These are phyloP conservation scores for Chiua virens DNA, from an alignment of 768 basidiomycete species.

Conservation along the genomic window DNA sequence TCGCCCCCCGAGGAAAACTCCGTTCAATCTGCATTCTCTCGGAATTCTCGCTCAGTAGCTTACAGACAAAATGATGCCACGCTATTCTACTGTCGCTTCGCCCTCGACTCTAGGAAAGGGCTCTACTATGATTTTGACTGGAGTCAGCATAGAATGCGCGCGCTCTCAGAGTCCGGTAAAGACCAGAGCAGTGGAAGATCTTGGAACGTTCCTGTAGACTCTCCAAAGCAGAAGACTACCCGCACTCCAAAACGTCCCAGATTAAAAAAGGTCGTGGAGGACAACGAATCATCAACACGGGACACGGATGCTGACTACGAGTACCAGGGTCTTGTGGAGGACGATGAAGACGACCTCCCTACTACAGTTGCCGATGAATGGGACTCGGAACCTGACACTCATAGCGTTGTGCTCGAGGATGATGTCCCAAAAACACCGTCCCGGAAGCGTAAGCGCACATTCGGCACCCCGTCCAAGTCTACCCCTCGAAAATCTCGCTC, in stretches of 20 bases:
- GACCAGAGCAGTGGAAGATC: conserved; percentile 37
- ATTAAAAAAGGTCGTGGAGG: conserved; percentile 23
- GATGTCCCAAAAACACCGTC: conserved; percentile 51
- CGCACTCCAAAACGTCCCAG: conserved; percentile 21
- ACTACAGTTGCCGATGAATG: conserved; percentile 11
- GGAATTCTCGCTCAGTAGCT: conserved; percentile 11
- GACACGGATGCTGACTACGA: conserved; percentile 24
- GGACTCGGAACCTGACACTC: conserved; percentile 29
- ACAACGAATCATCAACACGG: conserved; percentile 16
- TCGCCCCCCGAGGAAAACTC: conserved; percentile 11
- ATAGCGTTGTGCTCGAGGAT: conserved; percentile 25
- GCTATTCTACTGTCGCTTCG: conserved; percentile 56
- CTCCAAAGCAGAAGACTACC: conserved; percentile 4
- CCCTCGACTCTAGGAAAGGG: conserved; percentile 57
- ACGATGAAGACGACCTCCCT: conserved; percentile 24
- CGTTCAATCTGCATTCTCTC: conserved; percentile 13
- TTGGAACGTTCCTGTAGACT: conserved; percentile 46
- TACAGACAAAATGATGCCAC: conserved; percentile 19
- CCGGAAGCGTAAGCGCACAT: conserved; percentile 48
- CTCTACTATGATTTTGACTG: conserved; percentile 65
- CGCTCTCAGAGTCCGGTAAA: conserved; percentile 31
- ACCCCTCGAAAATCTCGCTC: conserved; percentile 37
- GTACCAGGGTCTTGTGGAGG: conserved; percentile 16
- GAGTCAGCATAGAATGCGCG: conserved; percentile 45
- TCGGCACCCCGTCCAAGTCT: conserved; percentile 28